Evolutionary conservation across 768 basidiomycete species (phyloP).

Genomic region (Hortiboletus flavorubellus): DNA sequence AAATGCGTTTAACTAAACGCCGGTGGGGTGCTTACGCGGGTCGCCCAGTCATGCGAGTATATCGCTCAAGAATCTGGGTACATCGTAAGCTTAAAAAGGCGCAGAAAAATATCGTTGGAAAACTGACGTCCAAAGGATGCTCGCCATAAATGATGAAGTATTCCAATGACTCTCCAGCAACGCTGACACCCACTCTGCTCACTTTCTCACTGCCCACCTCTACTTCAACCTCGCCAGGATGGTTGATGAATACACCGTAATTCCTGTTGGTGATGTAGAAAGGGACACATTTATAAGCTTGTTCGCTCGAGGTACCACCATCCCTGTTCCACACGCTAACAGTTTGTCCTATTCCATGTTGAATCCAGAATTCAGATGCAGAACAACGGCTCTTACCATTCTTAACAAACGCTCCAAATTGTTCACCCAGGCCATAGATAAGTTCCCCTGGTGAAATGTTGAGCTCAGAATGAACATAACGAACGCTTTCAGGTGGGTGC

Average conservation of each 20-base stretch:
- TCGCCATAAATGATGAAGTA: conserved; percentile 72
- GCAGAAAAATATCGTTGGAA: background rate
- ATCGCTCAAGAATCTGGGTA: conserved; percentile 17
- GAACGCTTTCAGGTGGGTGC: conserved; percentile 39
- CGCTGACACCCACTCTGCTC: conserved; percentile 58
- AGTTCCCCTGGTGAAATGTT: conserved; percentile 67
- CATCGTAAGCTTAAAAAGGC: background rate
- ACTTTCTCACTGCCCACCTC: conserved; percentile 69
- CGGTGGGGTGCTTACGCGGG: conserved; percentile 9
- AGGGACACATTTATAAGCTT: conserved; percentile 65
- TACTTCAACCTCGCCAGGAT: conserved; percentile 72
- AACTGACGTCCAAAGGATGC: conserved; percentile 51
- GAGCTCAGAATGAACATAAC: conserved; percentile 56
- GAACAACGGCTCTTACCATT: conserved; percentile 49
- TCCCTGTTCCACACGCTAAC: conserved; percentile 73
- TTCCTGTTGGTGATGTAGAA: conserved; percentile 69
- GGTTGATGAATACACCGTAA: conserved; percentile 76
- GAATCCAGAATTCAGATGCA: conserved; percentile 16
- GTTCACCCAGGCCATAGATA: conserved; percentile 72
- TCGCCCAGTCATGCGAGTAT: conserved; percentile 21
- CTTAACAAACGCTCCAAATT: conserved; percentile 72
- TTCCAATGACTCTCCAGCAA: conserved; percentile 60
- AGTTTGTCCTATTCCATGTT: conserved; percentile 42
- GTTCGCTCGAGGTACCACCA: conserved; percentile 68
- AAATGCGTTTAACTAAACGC: background rate